A percentile compares a stretch with the other conserved stretches of the same genome.
Evolutionary conservation across 1,284 basidiomycete species (phyloP).

Genomic region (Boletus mariae): DNA sequence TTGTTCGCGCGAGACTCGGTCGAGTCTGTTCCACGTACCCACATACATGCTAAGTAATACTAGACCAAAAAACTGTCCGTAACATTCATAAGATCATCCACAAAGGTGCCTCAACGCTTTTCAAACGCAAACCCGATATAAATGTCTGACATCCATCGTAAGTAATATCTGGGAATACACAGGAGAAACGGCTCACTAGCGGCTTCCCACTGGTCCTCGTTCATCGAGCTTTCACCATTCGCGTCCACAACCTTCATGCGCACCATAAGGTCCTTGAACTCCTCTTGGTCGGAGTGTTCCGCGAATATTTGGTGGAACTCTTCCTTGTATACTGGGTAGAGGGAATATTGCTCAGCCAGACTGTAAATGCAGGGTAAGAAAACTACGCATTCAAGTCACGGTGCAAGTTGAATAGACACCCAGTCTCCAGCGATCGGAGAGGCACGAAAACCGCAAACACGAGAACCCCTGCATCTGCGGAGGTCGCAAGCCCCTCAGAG

Average conservation of each 20-base stretch:
- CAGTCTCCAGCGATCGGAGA: not conserved
- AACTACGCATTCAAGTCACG: not conserved
- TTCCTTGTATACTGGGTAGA: constrained; percentile 75
- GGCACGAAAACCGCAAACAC: not conserved
- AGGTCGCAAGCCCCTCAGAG: not conserved
- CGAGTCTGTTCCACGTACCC: not conserved
- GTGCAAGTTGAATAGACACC: not conserved
- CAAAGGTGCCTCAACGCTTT: constrained; percentile 46
- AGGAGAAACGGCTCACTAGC: constrained; percentile 66
- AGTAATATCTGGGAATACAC: constrained; percentile 1
- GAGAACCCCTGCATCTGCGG: not conserved
- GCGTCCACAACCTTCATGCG: constrained; percentile 87
- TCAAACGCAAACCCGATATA: constrained; percentile 83
- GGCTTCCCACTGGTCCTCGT: constrained; percentile 93
- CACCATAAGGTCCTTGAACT: constrained; percentile 76
- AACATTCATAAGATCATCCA: not conserved
- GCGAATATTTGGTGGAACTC: constrained; percentile 87
- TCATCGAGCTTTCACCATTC: constrained; percentile 85
- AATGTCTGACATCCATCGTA: constrained; percentile 50
- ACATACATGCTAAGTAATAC: constrained; percentile 1
- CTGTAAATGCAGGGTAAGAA: constrained; percentile 39
- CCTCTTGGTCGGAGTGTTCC: constrained; percentile 71
- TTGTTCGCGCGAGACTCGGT: constrained; percentile 8
- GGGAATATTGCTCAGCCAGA: constrained; percentile 79
- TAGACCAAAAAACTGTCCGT: constrained; percentile 1